Evolutionary conservation across 2,329 filamentous ascomycete genomes (phyloP), one percentile per base, ranked within the genome.

Genomic region (Pseudogymnoascus sp.): DNA sequence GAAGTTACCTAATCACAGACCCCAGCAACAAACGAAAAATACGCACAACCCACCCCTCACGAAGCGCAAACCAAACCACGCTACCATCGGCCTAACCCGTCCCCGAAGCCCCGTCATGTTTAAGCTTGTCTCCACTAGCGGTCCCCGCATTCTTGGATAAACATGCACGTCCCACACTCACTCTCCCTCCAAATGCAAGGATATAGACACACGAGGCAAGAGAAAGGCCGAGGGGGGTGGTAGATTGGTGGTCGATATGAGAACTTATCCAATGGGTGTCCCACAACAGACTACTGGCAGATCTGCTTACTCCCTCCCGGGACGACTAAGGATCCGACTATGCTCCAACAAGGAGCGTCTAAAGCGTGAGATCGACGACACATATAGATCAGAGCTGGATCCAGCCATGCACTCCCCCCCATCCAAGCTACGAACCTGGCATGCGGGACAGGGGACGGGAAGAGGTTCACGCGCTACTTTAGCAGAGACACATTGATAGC

Each of bases 71-170:
- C 42, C 42, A 46, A 25, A 46, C 42, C 42, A 46, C 42, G 42
- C 42, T 46, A 46, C 42, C 21, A 25, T 46, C 42, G 42, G 42
- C 21, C 42, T 46, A 46, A 46, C 42, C 42, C 42, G 42, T 3
- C 42, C 42, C 42, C 42, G 42, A 46, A 11, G 42, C 18, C 42
- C 42, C 42, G 42, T 46, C 21, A 46, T 46, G 42, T 46, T 46
- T 46, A 46, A 46, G 42, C 42, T 46, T 46, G 42, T 46, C 42
- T 46, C 12, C 42, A 12, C 21, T 46, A 46, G 42, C 42, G 42
- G 5, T 46, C 42, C 42, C 42, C 42, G 42, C 42, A 46, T 46
- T 46, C 42, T 46, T 46, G 42, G 42, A 46, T 46, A 46, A 46
- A 46, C 21, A 25, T 11, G 11, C 42, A 46, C 21, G 42, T n/a